These are phyloP conservation scores for Coemansia sp. DNA, from an alignment of 192 early-diverging fungal genomes.

Conservation along the genomic window DNA sequence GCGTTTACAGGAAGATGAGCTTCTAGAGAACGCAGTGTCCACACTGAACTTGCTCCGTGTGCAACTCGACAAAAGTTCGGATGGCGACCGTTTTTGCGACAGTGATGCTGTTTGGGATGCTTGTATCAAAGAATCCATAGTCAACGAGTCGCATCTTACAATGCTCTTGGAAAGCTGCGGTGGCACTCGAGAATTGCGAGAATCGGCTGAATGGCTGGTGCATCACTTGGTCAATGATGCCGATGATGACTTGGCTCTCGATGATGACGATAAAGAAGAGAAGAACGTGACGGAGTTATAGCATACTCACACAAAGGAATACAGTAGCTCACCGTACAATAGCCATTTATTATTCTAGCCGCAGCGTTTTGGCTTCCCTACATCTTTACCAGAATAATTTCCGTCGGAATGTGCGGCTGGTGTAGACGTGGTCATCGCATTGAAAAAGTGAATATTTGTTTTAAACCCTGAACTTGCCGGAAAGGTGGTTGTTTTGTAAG, in stretches of 20 bases:
- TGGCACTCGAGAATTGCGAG: background rate
- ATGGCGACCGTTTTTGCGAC: background rate
- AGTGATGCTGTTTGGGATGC: background rate
- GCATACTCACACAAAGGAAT: background rate
- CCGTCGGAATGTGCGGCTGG: no score
- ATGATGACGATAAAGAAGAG: background rate
- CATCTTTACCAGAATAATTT: no score
- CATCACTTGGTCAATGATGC: background rate
- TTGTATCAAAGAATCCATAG: background rate
- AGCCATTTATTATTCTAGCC: no score
- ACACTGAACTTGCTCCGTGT: background rate
- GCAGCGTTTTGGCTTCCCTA: no score
- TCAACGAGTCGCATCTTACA: background rate
- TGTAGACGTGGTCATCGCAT: no score
- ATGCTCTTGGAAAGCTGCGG: background rate
- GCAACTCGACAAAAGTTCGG: background rate
- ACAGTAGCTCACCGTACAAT: no score
- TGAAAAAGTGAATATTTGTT: no score
- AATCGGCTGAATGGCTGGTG: background rate
- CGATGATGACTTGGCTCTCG: background rate
- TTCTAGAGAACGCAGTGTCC: background rate
- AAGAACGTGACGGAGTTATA: background rate
- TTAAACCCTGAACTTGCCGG: no score
- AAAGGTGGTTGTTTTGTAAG: no score
- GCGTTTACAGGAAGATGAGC: slow-evolving; percentile 15